These are phyloP conservation scores for Xylaria sp. DNA, from an alignment of 2,329 filamentous ascomycete species.

Conservation along the genomic window DNA sequence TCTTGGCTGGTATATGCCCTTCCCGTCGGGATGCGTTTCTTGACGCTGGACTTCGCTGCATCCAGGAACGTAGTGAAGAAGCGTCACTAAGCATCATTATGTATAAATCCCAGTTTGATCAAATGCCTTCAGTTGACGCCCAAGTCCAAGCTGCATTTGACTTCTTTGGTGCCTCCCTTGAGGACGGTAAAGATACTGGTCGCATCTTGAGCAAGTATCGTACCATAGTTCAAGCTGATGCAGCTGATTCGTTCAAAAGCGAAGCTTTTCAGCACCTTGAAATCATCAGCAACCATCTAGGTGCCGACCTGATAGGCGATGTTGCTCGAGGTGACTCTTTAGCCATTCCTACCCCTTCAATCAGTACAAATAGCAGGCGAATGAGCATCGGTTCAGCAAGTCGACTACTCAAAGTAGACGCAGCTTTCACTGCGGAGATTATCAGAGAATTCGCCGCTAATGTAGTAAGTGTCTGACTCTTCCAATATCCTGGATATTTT, in stretches of 20 bases:
- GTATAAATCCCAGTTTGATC: constrained; percentile 46
- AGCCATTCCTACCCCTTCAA: not conserved
- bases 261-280: constrained; percentile 42
- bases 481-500: not conserved
- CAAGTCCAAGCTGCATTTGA: constrained; percentile 41
- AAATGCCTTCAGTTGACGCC: constrained; percentile 21
- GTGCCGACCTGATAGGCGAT: constrained; percentile 40
- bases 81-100: constrained; percentile 43
- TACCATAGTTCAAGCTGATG: constrained; percentile 27
- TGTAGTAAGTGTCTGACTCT: constrained; percentile 37
- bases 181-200: constrained; percentile 26
- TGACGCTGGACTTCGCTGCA: constrained; percentile 44
- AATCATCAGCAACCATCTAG: constrained; percentile 41
- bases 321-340: constrained; percentile 30
- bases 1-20: constrained; percentile 43
- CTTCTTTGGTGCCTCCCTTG: constrained; percentile 39
- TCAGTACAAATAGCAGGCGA: constrained; percentile 21
- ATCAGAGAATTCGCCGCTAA: constrained; percentile 43
- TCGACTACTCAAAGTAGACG: constrained; percentile 43
- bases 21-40: constrained; percentile 41
- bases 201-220: constrained; percentile 42
- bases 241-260: constrained; percentile 27
- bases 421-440: constrained; percentile 43
- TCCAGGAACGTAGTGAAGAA: constrained; percentile 41
- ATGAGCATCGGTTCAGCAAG: constrained; percentile 45